Evolutionary conservation across 1,284 basidiomycete genomes (phyloP).

Genomic region (Anthracocystis setariae): DNA sequence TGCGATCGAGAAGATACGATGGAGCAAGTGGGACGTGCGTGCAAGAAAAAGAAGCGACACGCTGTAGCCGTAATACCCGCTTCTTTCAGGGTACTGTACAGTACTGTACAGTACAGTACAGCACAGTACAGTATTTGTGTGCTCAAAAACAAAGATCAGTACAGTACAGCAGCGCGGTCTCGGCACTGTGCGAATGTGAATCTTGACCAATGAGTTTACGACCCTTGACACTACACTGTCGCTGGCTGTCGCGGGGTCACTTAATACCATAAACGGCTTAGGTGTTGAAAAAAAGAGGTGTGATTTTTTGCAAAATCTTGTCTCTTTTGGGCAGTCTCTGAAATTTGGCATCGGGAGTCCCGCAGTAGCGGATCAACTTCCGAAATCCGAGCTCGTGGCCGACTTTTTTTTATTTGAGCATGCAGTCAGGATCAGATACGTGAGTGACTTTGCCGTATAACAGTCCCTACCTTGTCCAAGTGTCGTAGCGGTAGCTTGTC

Average conservation of each 20-base stretch:
- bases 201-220: neutral
- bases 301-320: neutral
- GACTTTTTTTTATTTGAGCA: constrained; percentile 2
- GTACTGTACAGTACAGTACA: neutral
- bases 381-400: constrained; percentile 1
- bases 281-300: neutral
- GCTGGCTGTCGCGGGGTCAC: neutral
- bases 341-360: neutral
- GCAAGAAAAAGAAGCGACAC: too few species aligned
- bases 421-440: neutral
- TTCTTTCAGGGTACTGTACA: neutral
- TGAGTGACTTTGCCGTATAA: neutral
- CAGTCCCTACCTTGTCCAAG: neutral
- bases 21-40: constrained; percentile 12
- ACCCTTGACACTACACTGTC: neutral
- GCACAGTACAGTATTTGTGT: neutral
- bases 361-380: neutral
- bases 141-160: neutral
- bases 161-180: neutral
- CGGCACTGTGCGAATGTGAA: neutral
- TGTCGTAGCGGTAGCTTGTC: neutral
- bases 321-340: neutral
- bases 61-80: constrained; percentile 1
- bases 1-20: neutral
- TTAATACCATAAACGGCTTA: neutral